Percentiles rank a stretch among this genome's conserved stretches.
phyloP scores from a whole-genome alignment of 495 filamentous ascomycete genomes.

The Xylaria castorea region DNA sequence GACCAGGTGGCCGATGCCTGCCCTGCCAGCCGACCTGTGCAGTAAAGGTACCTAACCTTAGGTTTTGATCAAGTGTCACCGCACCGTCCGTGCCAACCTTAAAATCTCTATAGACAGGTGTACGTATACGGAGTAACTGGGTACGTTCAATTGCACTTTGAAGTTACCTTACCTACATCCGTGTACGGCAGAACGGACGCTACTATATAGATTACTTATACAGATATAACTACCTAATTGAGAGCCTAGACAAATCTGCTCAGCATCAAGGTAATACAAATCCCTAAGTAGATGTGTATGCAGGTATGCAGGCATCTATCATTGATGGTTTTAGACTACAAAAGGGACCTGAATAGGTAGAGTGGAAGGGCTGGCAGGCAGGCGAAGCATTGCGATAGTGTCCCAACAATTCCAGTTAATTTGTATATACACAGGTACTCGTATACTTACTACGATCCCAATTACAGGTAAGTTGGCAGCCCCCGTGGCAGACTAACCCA shows the following conservation, averaged over 20 bases:
- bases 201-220: not conserved
- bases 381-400: not conserved
- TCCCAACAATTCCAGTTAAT: slow-evolving; percentile 3
- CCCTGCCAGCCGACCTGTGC: slow-evolving; percentile 3
- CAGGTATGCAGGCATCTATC: not conserved
- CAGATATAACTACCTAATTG: not conserved
- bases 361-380: not conserved
- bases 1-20: not conserved
- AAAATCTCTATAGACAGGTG: not conserved
- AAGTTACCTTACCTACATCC: not conserved
- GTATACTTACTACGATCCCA: no score
- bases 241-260: not conserved
- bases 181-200: not conserved
- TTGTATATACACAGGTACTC: not conserved
- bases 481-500: not conserved
- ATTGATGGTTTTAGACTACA: not conserved
- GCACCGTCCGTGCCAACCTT: not conserved
- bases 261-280: not conserved
- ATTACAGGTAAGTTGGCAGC: not conserved
- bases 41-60: not conserved
- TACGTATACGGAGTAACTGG: not conserved
- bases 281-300: not conserved
- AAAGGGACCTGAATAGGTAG: not conserved
- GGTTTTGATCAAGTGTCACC: not conserved
- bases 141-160: not conserved